Conservation (phyloP, 2,329 filamentous ascomycete species). For the Lithohypha guttulata region DNA sequence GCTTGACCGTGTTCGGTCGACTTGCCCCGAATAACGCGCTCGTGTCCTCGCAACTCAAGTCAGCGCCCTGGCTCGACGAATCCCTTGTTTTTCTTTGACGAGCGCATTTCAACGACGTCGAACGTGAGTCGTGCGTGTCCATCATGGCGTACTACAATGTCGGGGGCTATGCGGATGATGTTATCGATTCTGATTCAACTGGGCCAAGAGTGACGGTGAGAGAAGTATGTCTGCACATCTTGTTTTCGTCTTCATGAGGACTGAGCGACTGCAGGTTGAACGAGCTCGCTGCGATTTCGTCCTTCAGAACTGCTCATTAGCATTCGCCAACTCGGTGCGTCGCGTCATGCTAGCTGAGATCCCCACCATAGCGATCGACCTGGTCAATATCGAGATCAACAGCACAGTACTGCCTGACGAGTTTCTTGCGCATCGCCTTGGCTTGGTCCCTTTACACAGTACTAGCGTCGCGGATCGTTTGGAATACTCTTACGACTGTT, state of each 20-base stretch:
- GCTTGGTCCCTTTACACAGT: constrained; percentile 77
- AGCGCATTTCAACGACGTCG: neutral
- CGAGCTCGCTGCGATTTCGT: constrained; percentile 79
- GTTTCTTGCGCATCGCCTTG: constrained; percentile 85
- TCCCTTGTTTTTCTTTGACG: neutral
- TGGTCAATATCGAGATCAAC: constrained; percentile 86
- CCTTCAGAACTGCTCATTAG: constrained; percentile 75
- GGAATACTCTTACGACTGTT: constrained; percentile 84
- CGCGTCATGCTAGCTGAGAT: constrained; percentile 88
- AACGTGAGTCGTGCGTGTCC: too few relatives aligned
- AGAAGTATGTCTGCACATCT: constrained; percentile 26
- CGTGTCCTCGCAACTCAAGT: too few relatives aligned
- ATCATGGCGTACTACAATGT: constrained; percentile 22
- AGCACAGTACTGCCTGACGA: constrained; percentile 94
- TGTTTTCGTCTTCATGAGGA: neutral
- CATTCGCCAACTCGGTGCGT: constrained; percentile 85
- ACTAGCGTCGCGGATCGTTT: constrained; percentile 70
- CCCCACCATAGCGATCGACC: constrained; percentile 85
- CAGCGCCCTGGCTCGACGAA: neutral
- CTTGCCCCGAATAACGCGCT: too few relatives aligned
- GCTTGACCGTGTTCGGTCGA: too few relatives aligned
- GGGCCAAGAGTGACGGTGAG: constrained; percentile 39
- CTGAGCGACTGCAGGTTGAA: constrained; percentile 51
- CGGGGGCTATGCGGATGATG: constrained; percentile 21
- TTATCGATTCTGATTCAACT: constrained; percentile 36